phyloP scores from a whole-genome alignment of 495 filamentous ascomycete species.

The Penicillium lagena region DNA sequence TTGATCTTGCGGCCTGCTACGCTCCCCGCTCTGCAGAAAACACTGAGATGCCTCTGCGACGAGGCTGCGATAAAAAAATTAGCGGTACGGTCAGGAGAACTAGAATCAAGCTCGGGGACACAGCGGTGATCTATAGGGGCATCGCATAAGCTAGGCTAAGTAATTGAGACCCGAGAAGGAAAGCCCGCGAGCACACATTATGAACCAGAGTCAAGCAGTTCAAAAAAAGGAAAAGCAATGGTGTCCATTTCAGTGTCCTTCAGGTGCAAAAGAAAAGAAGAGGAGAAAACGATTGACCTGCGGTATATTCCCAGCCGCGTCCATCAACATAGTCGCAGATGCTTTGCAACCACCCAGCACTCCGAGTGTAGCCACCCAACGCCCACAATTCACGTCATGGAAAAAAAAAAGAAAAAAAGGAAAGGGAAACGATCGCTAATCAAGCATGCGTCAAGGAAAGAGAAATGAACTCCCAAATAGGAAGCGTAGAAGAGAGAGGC shows the following conservation, averaged over 20 bases:
- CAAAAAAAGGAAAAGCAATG: background rate
- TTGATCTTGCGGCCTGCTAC: too few species aligned
- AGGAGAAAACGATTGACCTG: slow-evolving; percentile 13
- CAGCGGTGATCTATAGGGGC: too few species aligned
- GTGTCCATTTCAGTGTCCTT: slow-evolving; percentile 6
- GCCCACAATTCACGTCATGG: slow-evolving; percentile 26
- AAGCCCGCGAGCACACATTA: too few species aligned
- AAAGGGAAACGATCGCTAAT: slow-evolving; percentile 34
- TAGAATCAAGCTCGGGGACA: too few species aligned
- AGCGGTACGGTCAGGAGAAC: too few species aligned
- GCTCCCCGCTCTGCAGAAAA: too few species aligned
- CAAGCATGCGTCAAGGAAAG: slow-evolving; percentile 21
- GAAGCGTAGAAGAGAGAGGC: slow-evolving; percentile 3
- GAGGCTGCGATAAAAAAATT: too few species aligned
- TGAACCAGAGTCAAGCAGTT: too few species aligned
- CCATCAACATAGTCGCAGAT: slow-evolving; percentile 9
- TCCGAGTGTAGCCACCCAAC: slow-evolving; percentile 21
- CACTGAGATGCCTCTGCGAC: too few species aligned
- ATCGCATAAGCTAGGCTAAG: too few species aligned
- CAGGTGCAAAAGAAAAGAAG: slow-evolving; percentile 4
- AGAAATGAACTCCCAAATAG: slow-evolving; percentile 9
- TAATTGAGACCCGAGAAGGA: too few species aligned
- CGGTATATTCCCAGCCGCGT: slow-evolving; percentile 18
- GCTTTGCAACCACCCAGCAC: slow-evolving; percentile 14
- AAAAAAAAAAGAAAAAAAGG: slow-evolving; percentile 9